Evolutionary conservation across 2,329 filamentous ascomycete genomes (phyloP).

Genomic region (Trichoderma pleuroti): DNA sequence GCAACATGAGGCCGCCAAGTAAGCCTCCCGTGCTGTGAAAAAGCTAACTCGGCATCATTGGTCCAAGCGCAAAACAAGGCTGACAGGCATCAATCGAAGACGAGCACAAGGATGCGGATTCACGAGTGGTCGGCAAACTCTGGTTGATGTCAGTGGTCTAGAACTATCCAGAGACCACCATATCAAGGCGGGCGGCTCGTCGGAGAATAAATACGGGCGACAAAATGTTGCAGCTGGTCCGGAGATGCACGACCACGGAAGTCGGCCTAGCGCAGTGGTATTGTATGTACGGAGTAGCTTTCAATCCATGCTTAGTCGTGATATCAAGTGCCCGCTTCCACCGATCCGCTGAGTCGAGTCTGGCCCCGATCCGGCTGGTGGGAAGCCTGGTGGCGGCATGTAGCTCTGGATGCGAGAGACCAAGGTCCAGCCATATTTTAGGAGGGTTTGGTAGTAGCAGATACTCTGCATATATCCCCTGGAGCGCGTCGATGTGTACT

Average conservation of each 20-base stretch:
- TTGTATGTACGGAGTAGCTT: neutral
- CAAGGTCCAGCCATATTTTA: neutral
- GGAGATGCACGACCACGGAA: neutral
- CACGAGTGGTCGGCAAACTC: neutral
- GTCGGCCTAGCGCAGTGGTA: neutral
- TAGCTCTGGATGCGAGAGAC: neutral
- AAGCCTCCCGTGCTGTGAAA: conserved; percentile 9
- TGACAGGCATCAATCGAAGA: neutral
- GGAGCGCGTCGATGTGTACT: neutral
- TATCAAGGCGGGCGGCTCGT: neutral
- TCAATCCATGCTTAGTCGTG: neutral
- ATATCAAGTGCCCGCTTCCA: conserved; percentile 4
- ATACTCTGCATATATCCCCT: neutral
- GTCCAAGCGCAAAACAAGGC: neutral
- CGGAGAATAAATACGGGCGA: neutral
- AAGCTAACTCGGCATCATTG: neutral
- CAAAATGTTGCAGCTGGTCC: neutral
- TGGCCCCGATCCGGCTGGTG: neutral
- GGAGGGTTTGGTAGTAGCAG: neutral
- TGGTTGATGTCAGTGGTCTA: neutral
- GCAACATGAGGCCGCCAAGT: conserved; percentile 1
- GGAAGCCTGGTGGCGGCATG: neutral
- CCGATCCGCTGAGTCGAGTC: neutral
- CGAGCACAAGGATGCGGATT: neutral
- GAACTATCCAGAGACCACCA: neutral